Evolutionary conservation across 495 filamentous ascomycete species (phyloP), one percentile per base, ranked within the genome.

Genomic region (Penicillium waksmanii): DNA sequence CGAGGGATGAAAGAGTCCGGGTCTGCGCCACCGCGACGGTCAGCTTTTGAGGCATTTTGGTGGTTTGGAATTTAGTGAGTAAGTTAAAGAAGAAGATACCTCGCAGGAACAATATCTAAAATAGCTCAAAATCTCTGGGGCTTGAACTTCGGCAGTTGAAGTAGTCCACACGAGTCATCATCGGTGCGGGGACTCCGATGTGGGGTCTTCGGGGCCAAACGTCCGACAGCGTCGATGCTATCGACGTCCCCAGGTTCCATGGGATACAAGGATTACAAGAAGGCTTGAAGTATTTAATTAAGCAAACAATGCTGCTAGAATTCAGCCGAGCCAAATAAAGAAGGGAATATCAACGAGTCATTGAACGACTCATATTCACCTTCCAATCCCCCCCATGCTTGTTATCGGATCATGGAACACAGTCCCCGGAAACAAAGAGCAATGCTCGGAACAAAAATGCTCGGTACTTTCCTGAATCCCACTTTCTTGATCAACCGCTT

Each of bases 11-110:
- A 49, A 84, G 85, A 21, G 93, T 93, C 67, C 80, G 82, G n/a
- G 87, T 51, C 50, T 68, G 66, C 9, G 66, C 60, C 38, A 92
- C 88, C 7, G 86, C 92, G 44, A 96, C 80, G 13, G 84, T 91
- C 63, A 97, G 70, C 25, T 67, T 73, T 49, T 74, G 67, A 8
- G 75, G 66, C 78, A 80, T 81, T 40, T 52, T 33, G 46, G 19
- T 2, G 4, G 10, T 2, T 27, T 48, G 46, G 13, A n/a, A n/a
- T 2, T 48, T 12, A 44, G 3, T 23, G 23, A 23, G 23, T 44
- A 44, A 17, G 5, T 17, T 7, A 5, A 44, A 18, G 42, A 18
- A n/a, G 17, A 44, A 19, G 42, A 18, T 17, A 6, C 4, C 2
- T 44, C 42, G 9, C 13, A 18, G n/a, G 17, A 44, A 19, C 3